Percentiles rank a stretch among this genome's conserved stretches.
Evolutionary conservation across 192 early-diverging fungal genomes (phyloP).

Genomic region (Coemansia sp.): DNA sequence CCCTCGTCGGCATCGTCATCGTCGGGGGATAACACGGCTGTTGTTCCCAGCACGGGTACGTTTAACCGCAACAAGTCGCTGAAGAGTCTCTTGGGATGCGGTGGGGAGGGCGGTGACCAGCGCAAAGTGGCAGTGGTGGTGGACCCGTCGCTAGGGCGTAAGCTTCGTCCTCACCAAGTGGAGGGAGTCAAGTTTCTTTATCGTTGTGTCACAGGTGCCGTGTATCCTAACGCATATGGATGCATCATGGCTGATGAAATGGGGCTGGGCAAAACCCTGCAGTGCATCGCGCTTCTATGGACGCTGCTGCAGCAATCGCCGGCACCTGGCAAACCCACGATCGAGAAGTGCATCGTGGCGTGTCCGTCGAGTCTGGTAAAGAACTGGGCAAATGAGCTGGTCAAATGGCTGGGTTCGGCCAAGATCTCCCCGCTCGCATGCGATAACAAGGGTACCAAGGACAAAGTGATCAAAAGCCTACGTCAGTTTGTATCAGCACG

Average conservation of each 20-base stretch:
- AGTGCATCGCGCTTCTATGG: slow-evolving; percentile 97
- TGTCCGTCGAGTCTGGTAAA: slow-evolving; percentile 94
- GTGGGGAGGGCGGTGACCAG: slow-evolving; percentile 19
- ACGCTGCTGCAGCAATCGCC: slow-evolving; percentile 93
- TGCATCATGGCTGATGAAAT: slow-evolving; percentile 99
- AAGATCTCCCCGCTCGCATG: slow-evolving; percentile 85
- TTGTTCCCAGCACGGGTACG: slow-evolving; percentile 13
- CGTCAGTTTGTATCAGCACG: slow-evolving; percentile 80
- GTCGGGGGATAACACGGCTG: not conserved
- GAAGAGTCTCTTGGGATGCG: slow-evolving; percentile 55
- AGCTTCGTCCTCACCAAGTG: slow-evolving; percentile 93
- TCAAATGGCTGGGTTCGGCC: slow-evolving; percentile 89
- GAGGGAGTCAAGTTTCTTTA: slow-evolving; percentile 97
- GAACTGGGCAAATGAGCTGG: slow-evolving; percentile 98
- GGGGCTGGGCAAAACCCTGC: slow-evolving; percentile 85
- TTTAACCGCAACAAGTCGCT: slow-evolving; percentile 42
- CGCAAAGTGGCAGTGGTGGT: slow-evolving; percentile 70
- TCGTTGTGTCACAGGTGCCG: slow-evolving; percentile 86
- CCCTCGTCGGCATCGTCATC: slow-evolving; percentile 13
- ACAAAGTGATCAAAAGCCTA: slow-evolving; percentile 77
- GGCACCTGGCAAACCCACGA: slow-evolving; percentile 82
- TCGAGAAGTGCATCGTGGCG: slow-evolving; percentile 95
- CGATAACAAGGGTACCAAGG: slow-evolving; percentile 87
- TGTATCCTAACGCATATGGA: slow-evolving; percentile 75
- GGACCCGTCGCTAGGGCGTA: slow-evolving; percentile 82